phyloP scores from a whole-genome alignment of 345 rosid species.

The Euphorbia peplus region DNA sequence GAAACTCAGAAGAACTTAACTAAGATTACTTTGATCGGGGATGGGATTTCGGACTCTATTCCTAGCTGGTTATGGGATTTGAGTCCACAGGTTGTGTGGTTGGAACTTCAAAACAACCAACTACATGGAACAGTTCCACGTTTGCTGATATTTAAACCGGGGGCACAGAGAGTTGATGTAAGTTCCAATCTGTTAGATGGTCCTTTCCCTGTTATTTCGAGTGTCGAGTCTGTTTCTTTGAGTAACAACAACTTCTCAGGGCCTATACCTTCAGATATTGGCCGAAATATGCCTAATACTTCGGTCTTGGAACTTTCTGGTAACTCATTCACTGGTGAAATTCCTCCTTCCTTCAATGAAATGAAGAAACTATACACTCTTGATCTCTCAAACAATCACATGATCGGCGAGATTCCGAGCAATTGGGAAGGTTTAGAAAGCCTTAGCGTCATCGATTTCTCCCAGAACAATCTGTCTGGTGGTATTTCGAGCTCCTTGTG shows the following conservation, averaged over 20 bases:
- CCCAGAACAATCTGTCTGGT: constrained; percentile 21
- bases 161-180: constrained; percentile 6
- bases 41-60: constrained; percentile 14
- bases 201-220: constrained; percentile 41
- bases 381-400: constrained; percentile 26
- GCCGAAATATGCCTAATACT: neutral
- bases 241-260: constrained; percentile 47
- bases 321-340: constrained; percentile 23
- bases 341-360: constrained; percentile 17
- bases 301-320: constrained; percentile 16
- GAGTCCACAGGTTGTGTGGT: neutral
- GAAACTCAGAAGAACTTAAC: constrained; percentile 9
- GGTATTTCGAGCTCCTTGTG: constrained; percentile 20
- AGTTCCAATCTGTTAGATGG: constrained; percentile 48
- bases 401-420: constrained; percentile 14
- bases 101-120: constrained; percentile 11
- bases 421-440: neutral
- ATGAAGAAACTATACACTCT: constrained; percentile 9
- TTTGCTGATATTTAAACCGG: neutral
- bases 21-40: constrained; percentile 4
- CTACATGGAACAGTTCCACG: constrained; percentile 11
- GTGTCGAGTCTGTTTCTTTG: constrained; percentile 37
- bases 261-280: constrained; percentile 6
- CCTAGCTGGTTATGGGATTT: constrained; percentile 21
- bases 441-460: constrained; percentile 9